Evolutionary conservation across 2,329 filamentous ascomycete species (phyloP).

Genomic region (Zymoseptoria passerinii): DNA sequence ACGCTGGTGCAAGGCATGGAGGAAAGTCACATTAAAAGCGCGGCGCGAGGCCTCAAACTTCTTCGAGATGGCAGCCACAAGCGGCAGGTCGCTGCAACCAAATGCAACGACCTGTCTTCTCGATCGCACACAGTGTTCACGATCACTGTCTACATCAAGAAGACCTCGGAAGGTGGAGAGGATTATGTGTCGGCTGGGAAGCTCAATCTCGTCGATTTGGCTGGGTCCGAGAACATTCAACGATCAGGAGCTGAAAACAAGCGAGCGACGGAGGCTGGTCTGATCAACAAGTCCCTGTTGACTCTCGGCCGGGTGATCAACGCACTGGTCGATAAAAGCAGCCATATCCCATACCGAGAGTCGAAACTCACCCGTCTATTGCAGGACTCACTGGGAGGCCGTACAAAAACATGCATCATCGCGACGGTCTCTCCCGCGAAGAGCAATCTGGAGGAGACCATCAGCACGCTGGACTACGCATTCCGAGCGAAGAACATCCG

Average conservation of each 20-base stretch:
- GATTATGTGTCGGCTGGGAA: conserved; percentile 88
- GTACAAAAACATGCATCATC: conserved; percentile 97
- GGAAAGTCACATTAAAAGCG: conserved; percentile 82
- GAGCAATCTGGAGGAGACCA: conserved; percentile 93
- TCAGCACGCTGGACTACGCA: conserved; percentile 94
- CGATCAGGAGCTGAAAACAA: conserved; percentile 97
- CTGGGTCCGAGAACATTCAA: conserved; percentile 95
- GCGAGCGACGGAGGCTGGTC: conserved; percentile 83
- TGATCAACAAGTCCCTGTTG: conserved; percentile 96
- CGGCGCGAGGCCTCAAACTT: conserved; percentile 76
- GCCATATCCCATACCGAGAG: conserved; percentile 87
- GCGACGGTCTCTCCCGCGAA: conserved; percentile 92
- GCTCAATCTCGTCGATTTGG: conserved; percentile 91
- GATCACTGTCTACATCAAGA: conserved; percentile 83
- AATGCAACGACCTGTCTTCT: conserved; percentile 96
- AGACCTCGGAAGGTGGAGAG: conserved; percentile 71
- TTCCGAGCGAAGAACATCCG: conserved; percentile 97
- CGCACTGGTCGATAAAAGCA: conserved; percentile 79
- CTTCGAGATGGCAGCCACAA: conserved; percentile 84
- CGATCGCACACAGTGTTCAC: conserved; percentile 97
- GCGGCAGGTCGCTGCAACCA: conserved; percentile 97
- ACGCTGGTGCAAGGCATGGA: conserved; percentile 97
- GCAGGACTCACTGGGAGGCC: conserved; percentile 91
- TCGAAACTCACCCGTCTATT: conserved; percentile 91
- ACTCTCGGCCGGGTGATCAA: conserved; percentile 96